Base-by-base conservation (phyloP, 75 land plant species). In the Pinus taeda region DNA sequence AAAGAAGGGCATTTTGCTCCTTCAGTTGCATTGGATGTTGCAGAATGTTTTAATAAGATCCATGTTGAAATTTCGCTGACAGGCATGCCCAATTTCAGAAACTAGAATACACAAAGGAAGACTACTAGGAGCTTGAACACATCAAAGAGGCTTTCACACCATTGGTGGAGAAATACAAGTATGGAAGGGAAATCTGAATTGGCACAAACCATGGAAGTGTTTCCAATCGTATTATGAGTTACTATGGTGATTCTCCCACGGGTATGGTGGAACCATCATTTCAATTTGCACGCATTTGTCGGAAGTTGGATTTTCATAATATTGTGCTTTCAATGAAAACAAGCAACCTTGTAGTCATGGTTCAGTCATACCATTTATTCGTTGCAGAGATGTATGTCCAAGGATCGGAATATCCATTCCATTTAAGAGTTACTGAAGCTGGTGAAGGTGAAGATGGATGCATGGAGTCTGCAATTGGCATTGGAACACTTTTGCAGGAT, bases 211-310 rank as follows among this genome's bases (percentile, higher is more conserved):
- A 97, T 80, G 99, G 99, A 33, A 97, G 99, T 77, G 90, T 97
- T 77, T 97, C 99, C 59, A 98, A 97, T 80, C 91, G 98, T 73
- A 97, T 94, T 29, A 97, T 97, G 98, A 97, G 99, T 79, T 97
- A 97, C 87, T 97, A 94, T 84, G 99, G 99, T 30, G 99, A 97
- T 82, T 97, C 99, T 83, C 99, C 99, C 17, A 87, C 95, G 70
- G 99, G 98, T 83, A 97, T 92, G 99, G 99, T 96, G 26, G 99
- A 97, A 84, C 94, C 99, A 76, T 95, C 99, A 17, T 97, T 97
- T 87, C 98, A 97, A 78, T 97, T 92, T 88, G 99, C 99, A 59
- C 84, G 93, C 62, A 91, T 94, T 39, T 92, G 98, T 74, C 81
- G 92, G 76, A 97, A 97, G 81, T 63, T 92, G 87, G 98, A 97